Conservation (phyloP, 345 rosid species). For the Citrus cavaleriei region DNA sequence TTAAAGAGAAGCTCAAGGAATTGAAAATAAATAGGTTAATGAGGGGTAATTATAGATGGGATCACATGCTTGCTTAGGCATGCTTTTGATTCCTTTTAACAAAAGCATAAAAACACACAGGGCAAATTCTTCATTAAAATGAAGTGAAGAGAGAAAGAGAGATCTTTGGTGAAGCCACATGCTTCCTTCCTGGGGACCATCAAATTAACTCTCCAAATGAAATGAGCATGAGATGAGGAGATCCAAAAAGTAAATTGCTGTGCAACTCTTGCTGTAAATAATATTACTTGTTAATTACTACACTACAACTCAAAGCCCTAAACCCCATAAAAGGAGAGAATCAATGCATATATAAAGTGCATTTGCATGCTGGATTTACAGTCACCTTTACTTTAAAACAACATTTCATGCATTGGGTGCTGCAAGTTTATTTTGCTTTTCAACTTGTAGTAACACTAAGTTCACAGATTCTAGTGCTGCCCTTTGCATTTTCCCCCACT, state of each 20-base stretch:
- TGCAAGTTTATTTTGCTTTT: constrained; percentile 24
- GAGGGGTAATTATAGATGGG: constrained; percentile 25
- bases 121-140: neutral
- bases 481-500: neutral
- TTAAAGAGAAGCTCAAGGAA: too few species aligned
- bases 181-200: constrained; percentile 53
- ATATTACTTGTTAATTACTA: neutral
- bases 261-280: neutral
- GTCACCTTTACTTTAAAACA: constrained; percentile 37
- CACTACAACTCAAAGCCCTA: constrained; percentile 22
- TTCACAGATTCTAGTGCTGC: constrained; percentile 13
- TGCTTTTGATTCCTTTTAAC: constrained; percentile 55
- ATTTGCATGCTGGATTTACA: constrained; percentile 49
- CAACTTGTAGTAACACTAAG: constrained; percentile 29
- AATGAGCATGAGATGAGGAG: constrained; percentile 25
- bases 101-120: constrained; percentile 18
- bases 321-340: constrained; percentile 33
- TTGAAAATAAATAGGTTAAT: constrained; percentile 6
- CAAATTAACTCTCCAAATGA: constrained; percentile 15
- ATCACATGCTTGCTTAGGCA: constrained; percentile 51
- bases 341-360: constrained; percentile 8
- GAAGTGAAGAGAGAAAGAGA: constrained; percentile 1
- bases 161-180: constrained; percentile 33
- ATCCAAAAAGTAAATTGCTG: constrained; percentile 40
- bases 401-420: constrained; percentile 40